Base-by-base conservation (phyloP, 148 eudicot species). In the Persicaria tinctoria region DNA sequence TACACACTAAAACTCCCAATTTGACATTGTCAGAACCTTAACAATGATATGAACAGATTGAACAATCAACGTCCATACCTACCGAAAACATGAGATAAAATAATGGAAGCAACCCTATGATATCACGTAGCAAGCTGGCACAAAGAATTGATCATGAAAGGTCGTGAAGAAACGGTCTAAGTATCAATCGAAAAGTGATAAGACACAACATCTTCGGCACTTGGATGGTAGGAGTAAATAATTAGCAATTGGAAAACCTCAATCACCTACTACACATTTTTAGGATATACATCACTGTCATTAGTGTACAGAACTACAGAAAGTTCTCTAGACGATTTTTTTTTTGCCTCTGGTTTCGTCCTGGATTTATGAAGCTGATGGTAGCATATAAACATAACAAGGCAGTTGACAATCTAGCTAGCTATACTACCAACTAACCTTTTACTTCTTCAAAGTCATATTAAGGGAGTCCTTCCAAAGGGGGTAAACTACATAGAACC, bases 381-480 rank as follows among this genome's bases (percentile, higher is more conserved):
- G 68, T 10, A 60, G 68, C 44, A 8, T 23, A 23, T 38, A 13
- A 2, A 41, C 0, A 60, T 20, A 60, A 55, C 2, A 23, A 23
- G 68, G 68, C 44, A 60, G 68, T 23, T 60, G 68, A 27, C 68
- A 20, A 27, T 60, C 68, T 60, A 27, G 27, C 68, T 60, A 27
- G 23, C 68, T 60, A 27, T 13, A 23, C 44, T 57, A 1, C 7
- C 27, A 41, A 12, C 38, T 64, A 32, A 5, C 68, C 27, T 62
- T 4, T 62, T 10, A 5, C 68, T 62, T 62, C 4, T 62, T 10
- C 1, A 27, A 62, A 23, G 23, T 9, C 68, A 62, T 3, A 62
- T 27, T 18, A 9, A 62, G 14, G n/a, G 5, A 54, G 17, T 54
- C 57, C 41, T 32, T 32, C 41, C 41, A 32, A 32, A 32, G 41